phyloP scores from a whole-genome alignment of 2,329 filamentous ascomycete species.

The Aspergillus sp. region DNA sequence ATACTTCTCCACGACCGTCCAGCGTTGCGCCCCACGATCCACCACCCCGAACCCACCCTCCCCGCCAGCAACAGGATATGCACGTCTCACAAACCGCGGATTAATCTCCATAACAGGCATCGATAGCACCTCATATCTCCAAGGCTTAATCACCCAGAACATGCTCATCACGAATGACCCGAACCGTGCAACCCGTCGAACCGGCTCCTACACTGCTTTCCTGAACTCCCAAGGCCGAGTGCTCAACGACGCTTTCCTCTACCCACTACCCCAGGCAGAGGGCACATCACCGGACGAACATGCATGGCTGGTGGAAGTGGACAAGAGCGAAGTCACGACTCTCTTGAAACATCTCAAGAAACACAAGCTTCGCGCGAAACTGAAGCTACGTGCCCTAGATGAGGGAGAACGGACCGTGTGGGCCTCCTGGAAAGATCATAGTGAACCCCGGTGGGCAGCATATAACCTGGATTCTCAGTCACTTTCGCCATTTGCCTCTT shows the following conservation, averaged over 20 bases:
- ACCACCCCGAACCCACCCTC: conserved; percentile 29
- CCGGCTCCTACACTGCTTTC: conserved; percentile 78
- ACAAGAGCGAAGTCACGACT: conserved; percentile 63
- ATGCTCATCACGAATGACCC: conserved; percentile 53
- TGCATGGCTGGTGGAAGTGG: conserved; percentile 78
- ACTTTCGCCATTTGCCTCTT: conserved; percentile 30
- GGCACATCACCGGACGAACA: conserved; percentile 27
- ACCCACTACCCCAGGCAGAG: conserved; percentile 56
- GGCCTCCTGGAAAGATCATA: conserved; percentile 69
- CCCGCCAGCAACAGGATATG: conserved; percentile 49
- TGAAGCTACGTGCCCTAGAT: conserved; percentile 67
- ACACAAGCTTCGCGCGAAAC: conserved; percentile 82
- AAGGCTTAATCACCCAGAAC: conserved; percentile 80
- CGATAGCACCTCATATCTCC: conserved; percentile 81
- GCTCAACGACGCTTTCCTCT: conserved; percentile 87
- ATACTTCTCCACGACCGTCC: conserved; percentile 34
- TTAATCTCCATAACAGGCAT: conserved; percentile 77
- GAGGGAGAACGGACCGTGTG: conserved; percentile 68
- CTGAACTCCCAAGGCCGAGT: conserved; percentile 83
- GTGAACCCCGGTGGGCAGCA: conserved; percentile 39
- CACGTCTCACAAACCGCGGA: conserved; percentile 67
- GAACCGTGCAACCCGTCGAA: conserved; percentile 36
- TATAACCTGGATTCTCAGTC: conserved; percentile 41
- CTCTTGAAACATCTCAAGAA: conserved; percentile 74
- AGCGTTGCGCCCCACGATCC: conserved; percentile 19